Evolutionary conservation across 495 filamentous ascomycete genomes (phyloP), one percentile per base, ranked within the genome.

Genomic region (Trichoderma orchidacearum): DNA sequence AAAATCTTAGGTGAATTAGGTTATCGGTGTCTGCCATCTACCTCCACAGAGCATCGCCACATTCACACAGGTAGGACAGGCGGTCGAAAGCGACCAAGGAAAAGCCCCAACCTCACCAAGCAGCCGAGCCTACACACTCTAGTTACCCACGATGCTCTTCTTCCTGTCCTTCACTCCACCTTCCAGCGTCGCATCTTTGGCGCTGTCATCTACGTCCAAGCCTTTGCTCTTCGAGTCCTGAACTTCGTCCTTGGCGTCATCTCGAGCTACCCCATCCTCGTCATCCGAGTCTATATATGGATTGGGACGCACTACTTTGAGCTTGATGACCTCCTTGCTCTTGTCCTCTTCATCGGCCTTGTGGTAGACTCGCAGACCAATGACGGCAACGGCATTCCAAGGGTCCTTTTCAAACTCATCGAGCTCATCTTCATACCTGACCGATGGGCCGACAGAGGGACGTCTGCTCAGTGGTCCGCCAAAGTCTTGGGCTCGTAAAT

Each of bases 331-430:
- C 56, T 80, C 81, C 41, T 70, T 65, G 53, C 75, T 72, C 11
- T 76, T 73, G 27, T 75, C 75, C 41, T 75, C 73, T 27, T 80
- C 77, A 23, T 72, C 69, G 2, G 82, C 81, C 77, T 68, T 66
- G 57, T 72, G 82, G 66, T 89, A 93, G 1, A 95, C 81, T 30
- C 85, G 75, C 48, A 95, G 63, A 0, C 89, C 89, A 0, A 93
- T 80, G 1, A 91, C 86, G 41, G 81, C 88, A 0, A 92, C 81
- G 0, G 90, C 89, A 66, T 94, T 93, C 90, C 90, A 95, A 1
- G 87, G 85, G 51, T 91, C 80, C 5, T 61, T 65, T 58, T 72
- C 77, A 41, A 76, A 72, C 51, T 77, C 74, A 51, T 74, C 73
- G 21, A 58, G 59, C 25, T 56, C 56, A 15, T 59, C 58, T 17